Percentiles rank a stretch among this genome's conserved stretches.
These are phyloP conservation scores for Aaosphaeria pasadenensis DNA, from an alignment of 2,329 filamentous ascomycete species.

Conservation along the genomic window DNA sequence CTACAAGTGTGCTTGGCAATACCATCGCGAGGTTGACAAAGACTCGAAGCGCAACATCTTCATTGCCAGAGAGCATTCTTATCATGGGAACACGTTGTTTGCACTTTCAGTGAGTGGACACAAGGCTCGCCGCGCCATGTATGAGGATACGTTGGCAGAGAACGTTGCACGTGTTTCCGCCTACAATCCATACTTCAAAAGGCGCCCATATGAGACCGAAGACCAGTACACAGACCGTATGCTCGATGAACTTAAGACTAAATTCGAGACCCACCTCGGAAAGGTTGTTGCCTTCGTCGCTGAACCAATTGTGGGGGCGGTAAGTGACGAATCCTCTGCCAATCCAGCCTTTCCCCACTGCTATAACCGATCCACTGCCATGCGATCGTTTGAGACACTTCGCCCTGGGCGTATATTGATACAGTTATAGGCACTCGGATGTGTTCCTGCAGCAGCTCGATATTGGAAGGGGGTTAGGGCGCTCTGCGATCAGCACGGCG, in stretches of 20 bases:
- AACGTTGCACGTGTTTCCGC: slow-evolving; percentile 62
- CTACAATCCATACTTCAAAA: slow-evolving; percentile 64
- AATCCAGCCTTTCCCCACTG: slow-evolving; percentile 1
- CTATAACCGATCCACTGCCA: background rate
- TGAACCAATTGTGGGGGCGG: slow-evolving; percentile 69
- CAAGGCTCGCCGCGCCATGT: slow-evolving; percentile 57
- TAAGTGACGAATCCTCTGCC: slow-evolving; percentile 38
- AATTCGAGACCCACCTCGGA: slow-evolving; percentile 58
- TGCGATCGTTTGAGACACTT: background rate
- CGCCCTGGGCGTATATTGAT: slow-evolving; percentile 2
- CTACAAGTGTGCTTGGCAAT: slow-evolving; percentile 66
- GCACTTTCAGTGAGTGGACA: slow-evolving; percentile 65
- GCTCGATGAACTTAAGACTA: slow-evolving; percentile 62
- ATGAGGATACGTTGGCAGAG: slow-evolving; percentile 56
- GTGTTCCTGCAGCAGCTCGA: slow-evolving; percentile 62
- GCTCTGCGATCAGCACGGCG: slow-evolving; percentile 68
- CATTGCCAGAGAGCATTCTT: slow-evolving; percentile 64
- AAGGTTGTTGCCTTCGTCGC: slow-evolving; percentile 70
- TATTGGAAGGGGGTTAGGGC: slow-evolving; percentile 68
- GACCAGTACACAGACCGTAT: slow-evolving; percentile 60
- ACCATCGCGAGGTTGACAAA: slow-evolving; percentile 45
- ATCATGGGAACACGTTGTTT: slow-evolving; percentile 70
- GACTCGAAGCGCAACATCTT: slow-evolving; percentile 58
- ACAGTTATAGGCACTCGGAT: slow-evolving; percentile 59
- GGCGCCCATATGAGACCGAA: slow-evolving; percentile 51